phyloP scores from a whole-genome alignment of 208 protist species.

The Herpetomonas muscarum region DNA sequence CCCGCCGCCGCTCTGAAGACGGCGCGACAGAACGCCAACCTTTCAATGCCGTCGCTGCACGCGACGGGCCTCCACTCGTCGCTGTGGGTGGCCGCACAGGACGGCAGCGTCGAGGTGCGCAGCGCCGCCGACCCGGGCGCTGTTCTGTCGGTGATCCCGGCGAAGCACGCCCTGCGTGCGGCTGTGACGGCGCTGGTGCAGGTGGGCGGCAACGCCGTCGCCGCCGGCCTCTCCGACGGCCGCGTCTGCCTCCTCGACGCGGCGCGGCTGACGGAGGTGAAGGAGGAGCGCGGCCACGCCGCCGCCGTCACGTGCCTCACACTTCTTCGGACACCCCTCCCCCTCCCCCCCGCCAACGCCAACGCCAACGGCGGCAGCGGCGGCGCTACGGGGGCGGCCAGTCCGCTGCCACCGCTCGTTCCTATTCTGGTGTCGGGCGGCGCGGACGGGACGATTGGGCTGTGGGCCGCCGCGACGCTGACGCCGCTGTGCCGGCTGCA shows the following conservation, averaged over 20 bases:
- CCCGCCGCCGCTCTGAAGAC: not conserved
- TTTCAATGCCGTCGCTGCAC: constrained; percentile 23
- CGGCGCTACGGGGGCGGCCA: not conserved
- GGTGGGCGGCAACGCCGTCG: constrained; percentile 49
- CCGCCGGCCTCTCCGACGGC: constrained; percentile 54
- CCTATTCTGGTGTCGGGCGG: constrained; percentile 61
- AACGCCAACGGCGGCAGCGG: not conserved
- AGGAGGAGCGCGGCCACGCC: constrained; percentile 30
- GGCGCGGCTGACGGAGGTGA: constrained; percentile 19
- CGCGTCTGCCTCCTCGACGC: constrained; percentile 45
- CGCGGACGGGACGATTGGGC: constrained; percentile 53
- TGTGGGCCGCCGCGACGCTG: constrained; percentile 55
- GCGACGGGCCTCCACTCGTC: constrained; percentile 33
- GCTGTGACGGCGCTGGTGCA: constrained; percentile 56
- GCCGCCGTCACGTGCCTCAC: constrained; percentile 53
- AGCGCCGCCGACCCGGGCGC: constrained; percentile 29
- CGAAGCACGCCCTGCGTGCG: not conserved
- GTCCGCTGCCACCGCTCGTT: not conserved
- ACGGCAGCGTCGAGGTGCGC: constrained; percentile 68
- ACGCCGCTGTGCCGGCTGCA: constrained; percentile 41
- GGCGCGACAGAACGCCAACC: constrained; percentile 11
- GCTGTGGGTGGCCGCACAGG: constrained; percentile 49
- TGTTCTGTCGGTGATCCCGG: constrained; percentile 28
- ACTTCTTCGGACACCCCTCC: constrained; percentile 19
- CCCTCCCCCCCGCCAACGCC: not conserved